These are phyloP conservation scores for Candida palmyrensis DNA, from an alignment of 805 yeast genomes.

Conservation along the genomic window DNA sequence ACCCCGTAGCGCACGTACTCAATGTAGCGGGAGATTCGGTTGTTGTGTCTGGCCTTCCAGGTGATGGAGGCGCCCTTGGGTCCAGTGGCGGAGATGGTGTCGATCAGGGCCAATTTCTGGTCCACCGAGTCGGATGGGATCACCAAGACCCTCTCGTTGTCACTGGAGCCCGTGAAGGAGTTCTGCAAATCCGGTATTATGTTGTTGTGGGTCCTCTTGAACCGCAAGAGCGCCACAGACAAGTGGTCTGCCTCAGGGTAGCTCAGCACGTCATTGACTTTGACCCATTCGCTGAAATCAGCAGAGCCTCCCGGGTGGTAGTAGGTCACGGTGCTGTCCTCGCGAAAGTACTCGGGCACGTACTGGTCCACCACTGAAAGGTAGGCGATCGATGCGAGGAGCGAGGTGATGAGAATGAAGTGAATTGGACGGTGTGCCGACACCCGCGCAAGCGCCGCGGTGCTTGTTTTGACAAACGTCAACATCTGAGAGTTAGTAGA, in stretches of 20 bases:
- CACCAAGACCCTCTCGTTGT: conserved; percentile 40
- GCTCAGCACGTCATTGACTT: conserved; percentile 36
- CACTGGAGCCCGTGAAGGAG: conserved; percentile 34
- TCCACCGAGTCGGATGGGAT: conserved; percentile 25
- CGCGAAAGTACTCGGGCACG: conserved; percentile 42
- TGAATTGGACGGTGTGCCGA: conserved; percentile 87
- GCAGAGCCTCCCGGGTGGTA: conserved; percentile 33
- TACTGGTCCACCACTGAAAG: conserved; percentile 69
- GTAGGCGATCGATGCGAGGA: conserved; percentile 77
- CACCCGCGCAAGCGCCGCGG: conserved; percentile 42
- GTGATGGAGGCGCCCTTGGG: conserved; percentile 22
- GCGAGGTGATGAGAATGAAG: conserved; percentile 63
- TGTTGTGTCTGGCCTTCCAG: conserved; percentile 59
- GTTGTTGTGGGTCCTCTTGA: conserved; percentile 41
- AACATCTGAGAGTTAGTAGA: too few relatives aligned
- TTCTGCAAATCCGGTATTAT: conserved; percentile 11
- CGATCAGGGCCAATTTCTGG: conserved; percentile 17
- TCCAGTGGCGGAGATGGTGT: conserved; percentile 33
- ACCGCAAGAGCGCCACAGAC: conserved; percentile 53
- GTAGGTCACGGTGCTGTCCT: conserved; percentile 18
- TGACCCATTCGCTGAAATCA: conserved; percentile 42
- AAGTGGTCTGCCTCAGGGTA: conserved; percentile 42
- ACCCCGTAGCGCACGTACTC: conserved; percentile 43
- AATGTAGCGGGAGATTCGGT: conserved; percentile 51
- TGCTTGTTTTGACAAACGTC: conserved; percentile 23